phyloP scores from a whole-genome alignment of 306 rosid species.

The Quercus glauca region DNA sequence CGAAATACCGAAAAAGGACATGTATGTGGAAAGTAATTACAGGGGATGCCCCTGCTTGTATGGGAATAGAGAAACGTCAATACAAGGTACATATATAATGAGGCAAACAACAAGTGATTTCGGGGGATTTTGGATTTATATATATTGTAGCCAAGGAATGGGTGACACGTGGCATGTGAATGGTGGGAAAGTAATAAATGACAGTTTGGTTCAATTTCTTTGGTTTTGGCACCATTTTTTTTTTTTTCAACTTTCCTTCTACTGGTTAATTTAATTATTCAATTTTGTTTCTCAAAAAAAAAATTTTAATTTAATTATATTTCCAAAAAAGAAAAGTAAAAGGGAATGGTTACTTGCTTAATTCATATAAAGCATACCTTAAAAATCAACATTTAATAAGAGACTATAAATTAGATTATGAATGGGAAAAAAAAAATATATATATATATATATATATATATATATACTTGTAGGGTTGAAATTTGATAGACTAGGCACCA shows the following conservation, averaged over 20 bases:
- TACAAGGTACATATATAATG: constrained; percentile 34
- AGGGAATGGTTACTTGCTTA: no score
- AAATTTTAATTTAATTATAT: no score
- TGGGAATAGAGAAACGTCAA: constrained; percentile 17
- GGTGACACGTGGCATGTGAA: constrained; percentile 31
- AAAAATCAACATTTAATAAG: no score
- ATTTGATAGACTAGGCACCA: no score
- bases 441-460: no score
- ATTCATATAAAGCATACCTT: no score
- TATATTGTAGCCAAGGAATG: background rate
- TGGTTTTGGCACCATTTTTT: background rate
- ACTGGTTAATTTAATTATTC: no score
- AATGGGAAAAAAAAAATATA: no score
- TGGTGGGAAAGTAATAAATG: background rate
- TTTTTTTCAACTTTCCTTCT: background rate
- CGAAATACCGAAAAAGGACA: constrained; percentile 48
- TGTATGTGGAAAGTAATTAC: constrained; percentile 41
- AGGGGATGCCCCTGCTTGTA: constrained; percentile 31
- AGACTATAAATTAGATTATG: no score
- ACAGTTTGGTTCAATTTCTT: background rate
- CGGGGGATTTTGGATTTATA: constrained; percentile 32
- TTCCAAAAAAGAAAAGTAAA: no score
- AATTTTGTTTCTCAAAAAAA: no score
- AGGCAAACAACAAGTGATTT: background rate
- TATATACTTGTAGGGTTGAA: no score